phyloP scores from a whole-genome alignment of 495 filamentous ascomycete genomes.

The Daldinia childiae region DNA sequence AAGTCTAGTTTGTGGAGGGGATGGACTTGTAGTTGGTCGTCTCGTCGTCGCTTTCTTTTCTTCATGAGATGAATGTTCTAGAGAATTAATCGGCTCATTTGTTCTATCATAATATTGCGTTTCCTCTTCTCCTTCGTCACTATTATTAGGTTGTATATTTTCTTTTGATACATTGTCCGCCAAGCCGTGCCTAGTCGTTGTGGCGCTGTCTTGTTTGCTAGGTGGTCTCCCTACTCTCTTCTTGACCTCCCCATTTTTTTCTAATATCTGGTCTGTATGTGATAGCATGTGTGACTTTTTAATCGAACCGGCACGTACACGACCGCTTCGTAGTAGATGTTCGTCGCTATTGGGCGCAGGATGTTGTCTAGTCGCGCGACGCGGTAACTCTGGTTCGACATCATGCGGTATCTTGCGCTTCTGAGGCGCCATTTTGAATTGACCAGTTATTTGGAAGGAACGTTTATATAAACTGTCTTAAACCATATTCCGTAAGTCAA shows the following conservation, averaged over 20 bases:
- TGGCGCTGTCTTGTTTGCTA: conserved; percentile 17
- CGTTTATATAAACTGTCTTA: not conserved
- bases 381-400: conserved; percentile 34
- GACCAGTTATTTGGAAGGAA: not conserved
- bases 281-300: conserved; percentile 4
- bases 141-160: conserved; percentile 23
- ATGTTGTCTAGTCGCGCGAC: conserved; percentile 56
- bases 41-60: not conserved
- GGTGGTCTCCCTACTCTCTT: conserved; percentile 6
- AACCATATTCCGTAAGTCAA: not conserved
- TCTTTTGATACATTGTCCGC: conserved; percentile 21
- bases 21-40: not conserved
- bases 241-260: conserved; percentile 1
- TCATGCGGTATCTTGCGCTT: conserved; percentile 55
- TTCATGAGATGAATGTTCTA: not conserved
- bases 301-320: conserved; percentile 38
- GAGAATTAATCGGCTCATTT: not conserved
- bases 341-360: conserved; percentile 45
- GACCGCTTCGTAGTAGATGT: conserved; percentile 51
- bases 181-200: not conserved
- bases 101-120: not conserved
- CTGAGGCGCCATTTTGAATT: conserved; percentile 48
- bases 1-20: conserved; percentile 23
- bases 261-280: not conserved
- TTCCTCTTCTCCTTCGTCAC: not conserved